A percentile compares a stretch with the other conserved stretches of the same genome.
phyloP scores from a whole-genome alignment of 805 yeast genomes.

The Blastobotrys attinorum region DNA sequence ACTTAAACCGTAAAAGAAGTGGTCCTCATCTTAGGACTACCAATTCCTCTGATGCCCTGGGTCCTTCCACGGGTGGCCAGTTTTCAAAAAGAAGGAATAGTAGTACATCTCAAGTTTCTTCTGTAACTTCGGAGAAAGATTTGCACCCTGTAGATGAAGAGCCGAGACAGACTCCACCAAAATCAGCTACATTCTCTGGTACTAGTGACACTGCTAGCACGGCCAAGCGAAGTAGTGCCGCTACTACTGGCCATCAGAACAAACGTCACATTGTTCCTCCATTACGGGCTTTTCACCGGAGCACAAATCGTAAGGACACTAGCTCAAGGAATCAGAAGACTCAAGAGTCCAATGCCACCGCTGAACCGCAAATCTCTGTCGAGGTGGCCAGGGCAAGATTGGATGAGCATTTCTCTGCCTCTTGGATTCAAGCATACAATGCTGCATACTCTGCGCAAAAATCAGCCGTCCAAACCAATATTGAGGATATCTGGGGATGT shows the following conservation, averaged over 20 bases:
- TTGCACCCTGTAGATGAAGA: background rate
- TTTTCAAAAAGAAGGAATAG: background rate
- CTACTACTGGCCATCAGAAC: no score
- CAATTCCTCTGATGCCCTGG: background rate
- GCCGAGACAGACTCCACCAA: background rate
- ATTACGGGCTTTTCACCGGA: background rate
- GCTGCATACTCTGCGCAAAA: conserved; percentile 24
- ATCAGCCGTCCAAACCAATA: conserved; percentile 34
- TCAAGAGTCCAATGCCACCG: background rate
- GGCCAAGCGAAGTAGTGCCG: no score
- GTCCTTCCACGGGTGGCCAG: background rate
- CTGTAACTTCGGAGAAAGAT: background rate
- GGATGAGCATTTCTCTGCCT: conserved; percentile 41
- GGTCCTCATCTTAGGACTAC: conserved; percentile 1
- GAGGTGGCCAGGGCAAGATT: conserved; percentile 32
- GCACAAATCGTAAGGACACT: background rate
- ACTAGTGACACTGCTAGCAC: background rate
- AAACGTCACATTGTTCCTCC: background rate
- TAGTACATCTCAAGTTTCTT: background rate
- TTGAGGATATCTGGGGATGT: conserved; percentile 20
- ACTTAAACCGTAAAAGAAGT: conserved; percentile 3
- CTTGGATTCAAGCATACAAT: conserved; percentile 66
- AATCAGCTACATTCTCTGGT: background rate
- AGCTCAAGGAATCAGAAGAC: background rate
- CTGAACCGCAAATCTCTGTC: conserved; percentile 17